phyloP scores from a whole-genome alignment of 2,329 filamentous ascomycete species.

The Stemphylium vesicarium region DNA sequence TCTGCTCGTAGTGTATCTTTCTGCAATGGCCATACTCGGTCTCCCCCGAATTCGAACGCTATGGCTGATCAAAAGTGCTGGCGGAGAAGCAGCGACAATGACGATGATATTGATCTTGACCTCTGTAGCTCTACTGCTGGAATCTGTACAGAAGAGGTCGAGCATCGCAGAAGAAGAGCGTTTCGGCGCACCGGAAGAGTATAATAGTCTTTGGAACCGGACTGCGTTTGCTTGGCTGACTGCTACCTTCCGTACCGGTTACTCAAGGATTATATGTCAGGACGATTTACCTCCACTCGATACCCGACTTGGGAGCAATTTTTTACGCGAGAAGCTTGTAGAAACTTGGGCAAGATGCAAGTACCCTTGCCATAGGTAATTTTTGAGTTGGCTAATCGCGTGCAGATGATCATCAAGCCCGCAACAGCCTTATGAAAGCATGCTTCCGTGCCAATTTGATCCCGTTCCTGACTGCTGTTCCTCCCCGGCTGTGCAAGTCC shows the following conservation, averaged over 20 bases:
- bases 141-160: neutral
- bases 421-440: neutral
- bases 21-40: neutral
- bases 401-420: neutral
- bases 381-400: neutral
- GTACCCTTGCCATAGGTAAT: neutral
- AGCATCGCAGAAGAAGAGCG: neutral
- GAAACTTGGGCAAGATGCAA: neutral
- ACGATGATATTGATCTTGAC: neutral
- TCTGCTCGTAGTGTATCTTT: neutral
- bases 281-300: conserved; percentile 1
- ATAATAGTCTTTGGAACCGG: neutral
- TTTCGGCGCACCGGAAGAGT: neutral
- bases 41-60: neutral
- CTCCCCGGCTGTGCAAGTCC: neutral
- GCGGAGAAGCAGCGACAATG: neutral
- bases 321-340: neutral
- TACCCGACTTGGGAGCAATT: neutral
- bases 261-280: neutral
- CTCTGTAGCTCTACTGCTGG: neutral
- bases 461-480: neutral
- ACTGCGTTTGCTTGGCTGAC: neutral
- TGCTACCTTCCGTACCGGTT: neutral
- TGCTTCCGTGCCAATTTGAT: neutral
- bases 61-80: neutral